These are phyloP conservation scores for Leucosporidium creatinivorum DNA, from an alignment of 768 basidiomycete genomes.

Conservation along the genomic window DNA sequence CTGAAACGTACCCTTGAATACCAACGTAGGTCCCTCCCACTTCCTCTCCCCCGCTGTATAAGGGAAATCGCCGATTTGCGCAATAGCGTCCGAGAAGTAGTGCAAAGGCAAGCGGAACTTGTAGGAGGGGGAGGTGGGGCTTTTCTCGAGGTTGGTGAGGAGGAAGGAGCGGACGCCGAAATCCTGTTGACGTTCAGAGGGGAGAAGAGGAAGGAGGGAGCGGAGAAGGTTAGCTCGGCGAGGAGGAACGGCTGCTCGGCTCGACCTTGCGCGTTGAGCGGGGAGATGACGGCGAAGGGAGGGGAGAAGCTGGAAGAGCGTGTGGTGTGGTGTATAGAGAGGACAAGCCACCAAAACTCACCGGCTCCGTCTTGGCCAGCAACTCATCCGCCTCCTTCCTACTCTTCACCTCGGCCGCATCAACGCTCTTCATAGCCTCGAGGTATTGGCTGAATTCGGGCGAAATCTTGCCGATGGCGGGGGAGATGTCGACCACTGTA, in stretches of 20 bases:
- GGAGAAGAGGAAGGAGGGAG: neutral
- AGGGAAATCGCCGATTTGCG: slow-evolving; percentile 69
- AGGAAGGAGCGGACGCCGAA: slow-evolving; percentile 69
- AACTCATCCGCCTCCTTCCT: slow-evolving; percentile 65
- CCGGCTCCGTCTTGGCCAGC: slow-evolving; percentile 58
- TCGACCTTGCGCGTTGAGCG: no score
- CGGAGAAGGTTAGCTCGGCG: neutral
- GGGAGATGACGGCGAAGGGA: no score
- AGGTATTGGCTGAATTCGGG: slow-evolving; percentile 62
- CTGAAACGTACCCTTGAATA: slow-evolving; percentile 72
- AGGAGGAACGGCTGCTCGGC: neutral
- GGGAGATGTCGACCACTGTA: slow-evolving; percentile 69
- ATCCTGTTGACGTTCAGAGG: slow-evolving; percentile 50
- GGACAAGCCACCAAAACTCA: slow-evolving; percentile 39
- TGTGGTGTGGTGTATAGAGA: neutral
- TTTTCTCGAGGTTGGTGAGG: slow-evolving; percentile 62
- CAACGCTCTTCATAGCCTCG: slow-evolving; percentile 65
- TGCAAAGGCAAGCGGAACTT: slow-evolving; percentile 68
- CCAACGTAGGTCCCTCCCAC: slow-evolving; percentile 57
- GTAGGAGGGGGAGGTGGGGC: slow-evolving; percentile 42
- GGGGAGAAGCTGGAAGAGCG: neutral
- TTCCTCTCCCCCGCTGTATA: slow-evolving; percentile 48
- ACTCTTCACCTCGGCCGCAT: slow-evolving; percentile 53
- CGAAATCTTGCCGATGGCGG: slow-evolving; percentile 53
- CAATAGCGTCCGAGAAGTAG: slow-evolving; percentile 55